These are phyloP conservation scores for Cylindricascospora bacillispora DNA, from an alignment of 1,139 yeast genomes.

Conservation along the genomic window DNA sequence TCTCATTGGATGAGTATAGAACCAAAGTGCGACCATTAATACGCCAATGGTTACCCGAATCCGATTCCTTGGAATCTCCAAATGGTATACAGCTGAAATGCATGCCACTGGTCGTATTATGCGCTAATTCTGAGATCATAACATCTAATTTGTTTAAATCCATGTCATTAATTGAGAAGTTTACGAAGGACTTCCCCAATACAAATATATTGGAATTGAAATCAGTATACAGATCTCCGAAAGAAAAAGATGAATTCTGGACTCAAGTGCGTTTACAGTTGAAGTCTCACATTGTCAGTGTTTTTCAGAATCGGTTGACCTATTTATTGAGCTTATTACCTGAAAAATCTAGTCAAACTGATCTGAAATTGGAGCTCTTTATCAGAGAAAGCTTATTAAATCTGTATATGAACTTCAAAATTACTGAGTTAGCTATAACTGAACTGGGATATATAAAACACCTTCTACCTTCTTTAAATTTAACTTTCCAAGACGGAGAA, in stretches of 20 bases:
- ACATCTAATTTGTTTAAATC: conserved; percentile 24
- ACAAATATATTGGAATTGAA: conserved; percentile 19
- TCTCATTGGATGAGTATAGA: conserved; percentile 60
- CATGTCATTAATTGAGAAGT: conserved; percentile 21
- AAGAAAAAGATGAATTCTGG: conserved; percentile 23
- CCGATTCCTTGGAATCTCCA: conserved; percentile 6
- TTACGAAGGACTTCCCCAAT: conserved; percentile 23
- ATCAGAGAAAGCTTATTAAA: conserved; percentile 17
- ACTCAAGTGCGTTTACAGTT: conserved; percentile 13
- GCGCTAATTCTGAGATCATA: conserved; percentile 21
- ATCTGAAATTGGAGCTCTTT: conserved; percentile 7
- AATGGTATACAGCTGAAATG: neutral
- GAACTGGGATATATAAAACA: conserved; percentile 12
- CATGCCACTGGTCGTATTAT: conserved; percentile 18
- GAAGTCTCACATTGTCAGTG: conserved; percentile 13
- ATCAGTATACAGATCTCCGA: conserved; percentile 23
- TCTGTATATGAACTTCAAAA: conserved; percentile 15
- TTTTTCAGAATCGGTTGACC: conserved; percentile 17
- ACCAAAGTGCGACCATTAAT: conserved; percentile 70
- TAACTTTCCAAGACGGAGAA: conserved; percentile 11
- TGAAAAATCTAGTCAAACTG: neutral
- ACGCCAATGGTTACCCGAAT: conserved; percentile 59
- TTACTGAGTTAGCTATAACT: conserved; percentile 16
- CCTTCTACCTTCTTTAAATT: conserved; percentile 5
- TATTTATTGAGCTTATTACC: conserved; percentile 3